Percentiles rank a stretch among this genome's conserved stretches.
These are phyloP conservation scores for Corylus heterophylla DNA, from an alignment of 306 rosid genomes.

Conservation along the genomic window DNA sequence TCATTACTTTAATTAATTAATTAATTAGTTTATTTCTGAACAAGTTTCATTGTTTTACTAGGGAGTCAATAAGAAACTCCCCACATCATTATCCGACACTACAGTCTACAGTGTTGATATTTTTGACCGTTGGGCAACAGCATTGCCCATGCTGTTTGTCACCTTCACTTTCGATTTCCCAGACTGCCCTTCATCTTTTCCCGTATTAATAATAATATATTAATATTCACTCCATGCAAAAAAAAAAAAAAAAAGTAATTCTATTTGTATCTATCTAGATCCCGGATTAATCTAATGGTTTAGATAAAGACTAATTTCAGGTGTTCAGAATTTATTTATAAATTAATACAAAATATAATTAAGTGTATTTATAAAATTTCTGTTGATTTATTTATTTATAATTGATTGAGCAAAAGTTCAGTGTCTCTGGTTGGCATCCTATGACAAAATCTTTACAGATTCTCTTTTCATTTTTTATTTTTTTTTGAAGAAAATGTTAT, in stretches of 20 bases:
- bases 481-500: background rate
- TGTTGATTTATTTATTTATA: background rate
- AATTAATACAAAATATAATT: no score
- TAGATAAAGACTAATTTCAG: no score
- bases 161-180: conserved; percentile 9
- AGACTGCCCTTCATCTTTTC: conserved; percentile 15
- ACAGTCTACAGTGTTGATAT: background rate
- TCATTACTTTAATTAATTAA: no score
- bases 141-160: background rate
- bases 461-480: background rate
- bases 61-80: background rate
- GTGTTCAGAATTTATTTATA: no score
- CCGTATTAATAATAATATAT: background rate
- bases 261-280: no score
- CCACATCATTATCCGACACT: background rate
- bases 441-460: background rate
- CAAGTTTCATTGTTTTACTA: no score
- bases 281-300: no score
- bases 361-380: no score
- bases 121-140: conserved; percentile 9
- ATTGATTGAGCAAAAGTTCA: background rate
- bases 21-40: no score
- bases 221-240: background rate
- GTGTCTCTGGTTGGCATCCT: conserved; percentile 7
- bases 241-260: no score